Evolutionary conservation across 805 yeast species (phyloP), one percentile per base, ranked within the genome.

Genomic region (Wickerhamiella lipophila): DNA sequence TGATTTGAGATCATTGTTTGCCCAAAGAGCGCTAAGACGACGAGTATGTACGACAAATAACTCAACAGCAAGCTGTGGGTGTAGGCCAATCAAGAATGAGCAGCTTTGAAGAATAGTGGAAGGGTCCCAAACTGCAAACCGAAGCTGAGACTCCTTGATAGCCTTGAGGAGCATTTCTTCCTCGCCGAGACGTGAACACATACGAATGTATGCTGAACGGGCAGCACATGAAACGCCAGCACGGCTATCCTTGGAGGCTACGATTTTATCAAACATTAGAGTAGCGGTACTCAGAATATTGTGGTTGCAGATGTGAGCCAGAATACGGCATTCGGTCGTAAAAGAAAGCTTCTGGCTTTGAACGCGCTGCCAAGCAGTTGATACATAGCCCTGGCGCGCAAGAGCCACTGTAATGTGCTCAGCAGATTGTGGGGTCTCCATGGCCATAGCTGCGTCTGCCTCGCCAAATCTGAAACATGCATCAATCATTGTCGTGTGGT

Each of bases 41-140:
- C 35, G 46, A 12, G 60, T 44, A 49, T 63, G 66, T 51, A 56
- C 53, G 3, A 49, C 52, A 40, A 61, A 57, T 1, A 63, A 48
- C 27, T 62, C 60, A 6, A 61, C 50, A 1, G 65, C 67, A 12
- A 62, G 53, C 42, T 51, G 45, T 2, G 52, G 51, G 41, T 64
- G 53, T 9, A 43, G 51, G 3, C 29, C 8, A 3, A 55, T 29
- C 35, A 41, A 52, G 13, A 49, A 29, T 12, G 56, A 43, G 2
- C 56, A 60, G 9, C 49, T 53, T 12, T 15, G 19, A 1, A 53
- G 49, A 3, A 60, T 21, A 1, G 66, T 61, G 11, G 59, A 45
- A 13, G 61, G 61, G 42, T 61, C 64, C 64, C 64, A 60, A 11
- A 53, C 35, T 12, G 58, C 58, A 19, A 51, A 53, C 18, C 59